These are phyloP conservation scores for Aaosphaeria pasadenensis DNA, from an alignment of 2,329 filamentous ascomycete species.

Conservation along the genomic window DNA sequence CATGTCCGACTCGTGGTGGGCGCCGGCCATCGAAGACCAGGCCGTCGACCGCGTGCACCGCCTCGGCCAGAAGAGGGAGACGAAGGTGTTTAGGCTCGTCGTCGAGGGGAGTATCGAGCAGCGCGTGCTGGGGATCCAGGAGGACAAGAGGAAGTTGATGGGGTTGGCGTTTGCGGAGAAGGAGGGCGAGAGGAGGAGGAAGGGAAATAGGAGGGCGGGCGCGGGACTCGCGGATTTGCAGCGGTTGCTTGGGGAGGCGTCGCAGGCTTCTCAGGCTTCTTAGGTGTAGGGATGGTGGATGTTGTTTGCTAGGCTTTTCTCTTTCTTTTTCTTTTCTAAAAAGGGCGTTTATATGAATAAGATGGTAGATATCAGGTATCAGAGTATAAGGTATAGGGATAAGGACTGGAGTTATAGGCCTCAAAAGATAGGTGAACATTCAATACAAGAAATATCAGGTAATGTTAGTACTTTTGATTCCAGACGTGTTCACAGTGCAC, in stretches of 20 bases:
- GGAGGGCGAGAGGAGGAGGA: slow-evolving; percentile 47
- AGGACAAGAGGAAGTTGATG: slow-evolving; percentile 75
- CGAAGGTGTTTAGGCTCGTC: slow-evolving; percentile 76
- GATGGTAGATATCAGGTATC: too few species aligned
- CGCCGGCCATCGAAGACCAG: slow-evolving; percentile 88
- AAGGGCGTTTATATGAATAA: too few species aligned
- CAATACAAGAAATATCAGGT: too few species aligned
- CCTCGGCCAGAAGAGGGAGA: slow-evolving; percentile 75
- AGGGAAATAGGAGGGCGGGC: slow-evolving; percentile 41
- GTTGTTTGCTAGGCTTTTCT: too few species aligned
- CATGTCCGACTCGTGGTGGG: slow-evolving; percentile 83
- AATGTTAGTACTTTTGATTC: too few species aligned
- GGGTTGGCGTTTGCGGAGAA: slow-evolving; percentile 77
- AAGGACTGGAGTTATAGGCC: too few species aligned
- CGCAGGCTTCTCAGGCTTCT: neutral
- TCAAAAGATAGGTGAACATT: too few species aligned
- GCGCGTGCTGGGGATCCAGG: slow-evolving; percentile 73
- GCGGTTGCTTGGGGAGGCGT: slow-evolving; percentile 32
- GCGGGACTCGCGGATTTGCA: slow-evolving; percentile 43
- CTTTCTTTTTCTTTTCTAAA: too few species aligned
- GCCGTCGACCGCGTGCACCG: slow-evolving; percentile 86
- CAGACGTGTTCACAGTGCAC: too few species aligned
- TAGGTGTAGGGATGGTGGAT: too few species aligned
- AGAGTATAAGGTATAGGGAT: too few species aligned
- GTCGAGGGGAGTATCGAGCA: slow-evolving; percentile 82